phyloP scores from a whole-genome alignment of 2,329 filamentous ascomycete species.

The Apiospora aurea region DNA sequence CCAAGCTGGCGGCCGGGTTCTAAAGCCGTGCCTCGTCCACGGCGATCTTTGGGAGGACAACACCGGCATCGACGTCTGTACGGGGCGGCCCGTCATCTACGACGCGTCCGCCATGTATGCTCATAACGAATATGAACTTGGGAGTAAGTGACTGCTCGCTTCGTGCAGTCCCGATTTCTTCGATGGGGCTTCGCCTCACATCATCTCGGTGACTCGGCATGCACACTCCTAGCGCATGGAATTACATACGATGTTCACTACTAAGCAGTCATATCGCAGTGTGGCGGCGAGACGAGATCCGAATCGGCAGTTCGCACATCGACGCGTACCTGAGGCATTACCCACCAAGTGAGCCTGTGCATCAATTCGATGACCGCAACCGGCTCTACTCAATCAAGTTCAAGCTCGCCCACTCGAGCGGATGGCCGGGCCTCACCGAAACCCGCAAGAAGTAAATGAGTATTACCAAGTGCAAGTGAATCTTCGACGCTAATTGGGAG shows the following conservation, averaged over 20 bases:
- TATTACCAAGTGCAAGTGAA: constrained; percentile 20
- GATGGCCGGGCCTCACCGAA: constrained; percentile 16
- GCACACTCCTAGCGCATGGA: too few species aligned
- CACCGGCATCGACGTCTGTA: constrained; percentile 30
- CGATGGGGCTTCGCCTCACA: too few species aligned
- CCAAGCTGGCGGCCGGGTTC: constrained; percentile 25
- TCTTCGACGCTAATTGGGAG: constrained; percentile 19
- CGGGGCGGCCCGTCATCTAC: constrained; percentile 31
- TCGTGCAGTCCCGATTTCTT: too few species aligned
- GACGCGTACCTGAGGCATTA: constrained; percentile 33
- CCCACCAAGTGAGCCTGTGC: constrained; percentile 32
- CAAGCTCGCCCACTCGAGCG: neutral
- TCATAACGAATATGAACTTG: constrained; percentile 31
- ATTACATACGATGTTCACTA: too few species aligned
- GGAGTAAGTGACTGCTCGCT: too few species aligned
- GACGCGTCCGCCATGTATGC: constrained; percentile 33
- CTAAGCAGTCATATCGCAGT: constrained; percentile 26
- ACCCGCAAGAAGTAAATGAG: constrained; percentile 31
- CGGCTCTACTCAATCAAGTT: constrained; percentile 35
- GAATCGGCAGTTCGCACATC: constrained; percentile 31
- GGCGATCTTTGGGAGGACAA: constrained; percentile 36
- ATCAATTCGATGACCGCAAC: constrained; percentile 37
- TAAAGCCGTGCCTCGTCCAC: constrained; percentile 34
- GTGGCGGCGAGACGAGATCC: constrained; percentile 31
- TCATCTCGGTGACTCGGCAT: too few species aligned